These are phyloP conservation scores for Phytopythium boreale DNA, from an alignment of 352 stramenopile genomes.

Conservation along the genomic window DNA sequence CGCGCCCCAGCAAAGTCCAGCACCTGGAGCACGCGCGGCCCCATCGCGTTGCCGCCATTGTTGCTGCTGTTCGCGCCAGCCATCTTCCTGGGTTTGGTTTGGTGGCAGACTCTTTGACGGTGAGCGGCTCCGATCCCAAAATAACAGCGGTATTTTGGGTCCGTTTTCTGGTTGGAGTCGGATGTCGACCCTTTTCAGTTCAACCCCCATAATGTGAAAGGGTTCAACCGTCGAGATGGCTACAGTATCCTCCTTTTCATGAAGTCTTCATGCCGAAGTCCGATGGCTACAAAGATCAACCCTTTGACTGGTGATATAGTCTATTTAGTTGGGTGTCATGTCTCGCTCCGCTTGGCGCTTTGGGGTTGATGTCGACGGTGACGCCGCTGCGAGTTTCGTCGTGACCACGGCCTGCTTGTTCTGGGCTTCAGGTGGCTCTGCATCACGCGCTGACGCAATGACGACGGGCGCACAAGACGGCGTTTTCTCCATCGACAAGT, in stretches of 20 bases:
- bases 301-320: no score
- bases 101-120: neutral
- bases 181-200: no score
- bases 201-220: no score
- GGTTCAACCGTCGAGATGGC: no score
- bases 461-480: neutral
- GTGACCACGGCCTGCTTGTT: neutral
- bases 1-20: conserved; percentile 72
- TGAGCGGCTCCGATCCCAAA: neutral
- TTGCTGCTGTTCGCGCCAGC: conserved; percentile 1
- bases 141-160: neutral
- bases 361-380: neutral
- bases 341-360: neutral
- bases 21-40: conserved; percentile 70
- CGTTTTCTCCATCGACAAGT: neutral
- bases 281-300: no score
- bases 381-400: neutral
- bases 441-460: neutral
- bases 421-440: neutral
- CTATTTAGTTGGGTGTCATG: no score
- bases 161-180: no score
- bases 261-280: no score
- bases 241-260: no score
- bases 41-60: conserved; percentile 20
- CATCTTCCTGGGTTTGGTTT: neutral